These are phyloP conservation scores for Tolypocladium album DNA, from an alignment of 2,329 filamentous ascomycete genomes.

Conservation along the genomic window DNA sequence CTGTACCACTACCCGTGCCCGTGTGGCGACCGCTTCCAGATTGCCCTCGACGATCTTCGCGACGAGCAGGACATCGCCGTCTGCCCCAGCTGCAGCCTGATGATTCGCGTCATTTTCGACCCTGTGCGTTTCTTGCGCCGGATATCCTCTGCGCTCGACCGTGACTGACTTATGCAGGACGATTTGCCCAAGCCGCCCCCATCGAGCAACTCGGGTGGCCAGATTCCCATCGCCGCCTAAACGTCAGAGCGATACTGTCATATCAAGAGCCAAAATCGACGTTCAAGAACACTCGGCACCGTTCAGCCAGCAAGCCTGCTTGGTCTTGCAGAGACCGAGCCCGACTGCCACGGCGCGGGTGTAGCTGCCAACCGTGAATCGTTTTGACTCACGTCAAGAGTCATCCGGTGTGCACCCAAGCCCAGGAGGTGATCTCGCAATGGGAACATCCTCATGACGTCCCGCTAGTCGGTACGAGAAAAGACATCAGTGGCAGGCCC, in stretches of 20 bases:
- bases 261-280: not conserved
- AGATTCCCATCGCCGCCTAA: slow-evolving; percentile 31
- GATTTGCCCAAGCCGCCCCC: slow-evolving; percentile 30
- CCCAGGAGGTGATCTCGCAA: not conserved
- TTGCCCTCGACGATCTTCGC: slow-evolving; percentile 69
- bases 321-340: not conserved
- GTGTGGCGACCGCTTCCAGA: slow-evolving; percentile 94
- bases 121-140: slow-evolving; percentile 40
- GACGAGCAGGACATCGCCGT: slow-evolving; percentile 93
- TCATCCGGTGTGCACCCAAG: not conserved
- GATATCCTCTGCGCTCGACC: not conserved
- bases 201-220: slow-evolving; percentile 17
- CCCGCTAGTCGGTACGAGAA: not conserved
- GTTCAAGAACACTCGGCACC: not conserved
- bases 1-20: slow-evolving; percentile 96
- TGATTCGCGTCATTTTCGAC: slow-evolving; percentile 93
- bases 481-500: not conserved
- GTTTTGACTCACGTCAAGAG: not conserved
- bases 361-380: not conserved
- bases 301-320: not conserved
- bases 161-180: slow-evolving; percentile 19
- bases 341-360: not conserved
- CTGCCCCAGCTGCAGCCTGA: slow-evolving; percentile 92
- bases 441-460: not conserved
- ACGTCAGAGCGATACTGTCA: not conserved